Evolutionary conservation across 805 yeast genomes (phyloP).

Genomic region (Yueomyces sp.): DNA sequence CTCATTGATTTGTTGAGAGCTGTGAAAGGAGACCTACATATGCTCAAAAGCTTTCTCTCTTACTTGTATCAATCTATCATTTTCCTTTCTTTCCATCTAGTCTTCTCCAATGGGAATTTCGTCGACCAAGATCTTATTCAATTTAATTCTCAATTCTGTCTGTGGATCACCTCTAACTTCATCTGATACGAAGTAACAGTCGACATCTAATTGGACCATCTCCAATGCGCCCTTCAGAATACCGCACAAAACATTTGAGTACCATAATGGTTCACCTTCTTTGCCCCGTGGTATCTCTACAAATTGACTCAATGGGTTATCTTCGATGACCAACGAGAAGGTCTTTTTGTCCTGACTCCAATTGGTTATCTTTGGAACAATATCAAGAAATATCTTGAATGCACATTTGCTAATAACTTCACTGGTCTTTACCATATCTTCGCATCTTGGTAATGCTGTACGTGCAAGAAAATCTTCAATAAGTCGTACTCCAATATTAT

Average conservation of each 20-base stretch:
- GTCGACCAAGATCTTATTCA: conserved; percentile 66
- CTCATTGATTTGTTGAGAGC: not conserved
- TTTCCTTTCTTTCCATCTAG: conserved; percentile 13
- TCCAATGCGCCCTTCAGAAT: conserved; percentile 84
- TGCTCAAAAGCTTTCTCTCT: too few species aligned
- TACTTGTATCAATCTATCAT: too few species aligned
- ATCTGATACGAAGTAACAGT: conserved; percentile 68
- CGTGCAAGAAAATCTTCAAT: conserved; percentile 89
- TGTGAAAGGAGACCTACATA: not conserved
- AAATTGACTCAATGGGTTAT: conserved; percentile 88
- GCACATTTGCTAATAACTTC: conserved; percentile 80
- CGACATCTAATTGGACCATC: conserved; percentile 91
- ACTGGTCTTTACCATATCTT: conserved; percentile 68
- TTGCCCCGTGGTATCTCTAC: conserved; percentile 72
- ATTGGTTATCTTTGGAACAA: conserved; percentile 58
- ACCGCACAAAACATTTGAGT: conserved; percentile 81
- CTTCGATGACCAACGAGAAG: conserved; percentile 59
- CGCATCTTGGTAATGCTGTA: conserved; percentile 76
- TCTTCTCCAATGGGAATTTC: conserved; percentile 98
- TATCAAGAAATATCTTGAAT: conserved; percentile 77
- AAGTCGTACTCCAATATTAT: conserved; percentile 79
- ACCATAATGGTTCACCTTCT: conserved; percentile 54
- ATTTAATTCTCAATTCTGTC: conserved; percentile 66
- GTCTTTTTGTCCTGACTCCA: conserved; percentile 69
- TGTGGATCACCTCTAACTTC: conserved; percentile 66